Base-by-base conservation (phyloP, 148 eudicot genomes). In the Rhododendron griersonianum region DNA sequence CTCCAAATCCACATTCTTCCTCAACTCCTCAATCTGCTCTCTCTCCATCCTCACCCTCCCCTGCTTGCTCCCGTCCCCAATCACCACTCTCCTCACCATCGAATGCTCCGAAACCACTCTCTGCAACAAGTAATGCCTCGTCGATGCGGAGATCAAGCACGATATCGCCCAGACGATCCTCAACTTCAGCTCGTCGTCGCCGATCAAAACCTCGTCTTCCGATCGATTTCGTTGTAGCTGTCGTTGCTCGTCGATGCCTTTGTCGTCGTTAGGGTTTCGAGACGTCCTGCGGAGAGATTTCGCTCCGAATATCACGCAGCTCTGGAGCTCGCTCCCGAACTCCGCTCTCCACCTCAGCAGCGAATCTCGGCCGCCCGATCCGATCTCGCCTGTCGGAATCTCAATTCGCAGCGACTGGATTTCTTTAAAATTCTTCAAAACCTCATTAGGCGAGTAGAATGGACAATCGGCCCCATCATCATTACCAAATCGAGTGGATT, bases 81-180 rank as follows among this genome's bases (percentile, higher is more conserved):
- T 86, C 83, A 81, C 91, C 14, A 91, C 92, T 2, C 67, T 83
- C 1, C 80, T 83, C 30, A 95, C 75, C 81, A 81, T 83, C 1
- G 30, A 80, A 41, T 90, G 90, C n/a, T 85, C 85, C 10, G n/a
- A 75, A 51, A 92, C 87, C 69, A 92, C 85, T 55, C 86, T 83
- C 33, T 87, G 87, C 87, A 93, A n/a, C 93, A 95, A 80, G 69
- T 90, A 87, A 59, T 93, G 98, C 86, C 98, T 88, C 0, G 91
- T 90, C 5, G 96, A 93, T 0, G 96, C 93, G 2, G 96, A 94
- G 80, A 93, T 91, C 74, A 93, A 81, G 85, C 94, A 92, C 4
- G 94, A 91, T 1, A 95, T 89, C 53, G 93, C 92, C 96, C 98
- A 93, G 3, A 95, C 90, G 6, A 95, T 90, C 84, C 95, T 87